Base-by-base conservation (phyloP, 2,329 filamentous ascomycete genomes). In the Ceratocystis destructans region DNA sequence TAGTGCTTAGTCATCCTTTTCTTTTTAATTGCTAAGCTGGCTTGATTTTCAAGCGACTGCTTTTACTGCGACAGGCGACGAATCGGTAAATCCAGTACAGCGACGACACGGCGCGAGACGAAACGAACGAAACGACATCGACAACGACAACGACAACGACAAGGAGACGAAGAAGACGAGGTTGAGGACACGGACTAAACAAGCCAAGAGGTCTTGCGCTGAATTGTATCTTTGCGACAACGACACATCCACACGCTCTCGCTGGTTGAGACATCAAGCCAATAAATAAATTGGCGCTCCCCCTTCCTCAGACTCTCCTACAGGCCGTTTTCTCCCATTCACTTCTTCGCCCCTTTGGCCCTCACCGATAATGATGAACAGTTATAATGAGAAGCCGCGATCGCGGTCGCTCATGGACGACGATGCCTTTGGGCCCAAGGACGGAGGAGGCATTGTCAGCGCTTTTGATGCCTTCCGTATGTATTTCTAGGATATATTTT, bases 391-490 rank as follows among this genome's bases (percentile, higher is more conserved):
- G 70, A 82, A 64, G 25, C 57, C 31, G 62, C n/a, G 6, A 4
- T 55, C 50, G 20, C 45, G 25, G 62, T 64, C 62, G 44, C 65
- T 65, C 66, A 69, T 92, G 71, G 82, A 91, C 73, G 91, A 96
- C 72, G 87, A 88, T 75, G 79, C 84, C 70, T 96, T 96, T 78
- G 88, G 84, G 73, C 86, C 89, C 71, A 87, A 87, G 74, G 48
- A 64, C 7, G 80, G 83, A 66, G 80, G 77, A 66, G 80, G 77
- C 75, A 83, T 87, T 67, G 84, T 96, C 72, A 87, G 87, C 76
- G 91, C 93, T 68, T 99, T 99, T 77, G 94, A 99, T 79, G 93
- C 92, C 70, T 99, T 99, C 76, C 93, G 91, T 96, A 83, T 74
- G 89, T 71, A 28, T 8, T 25, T 31, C 45, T 41, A 12, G 3